Conservation (phyloP, 768 basidiomycete species). For the Amanita inopinata region DNA sequence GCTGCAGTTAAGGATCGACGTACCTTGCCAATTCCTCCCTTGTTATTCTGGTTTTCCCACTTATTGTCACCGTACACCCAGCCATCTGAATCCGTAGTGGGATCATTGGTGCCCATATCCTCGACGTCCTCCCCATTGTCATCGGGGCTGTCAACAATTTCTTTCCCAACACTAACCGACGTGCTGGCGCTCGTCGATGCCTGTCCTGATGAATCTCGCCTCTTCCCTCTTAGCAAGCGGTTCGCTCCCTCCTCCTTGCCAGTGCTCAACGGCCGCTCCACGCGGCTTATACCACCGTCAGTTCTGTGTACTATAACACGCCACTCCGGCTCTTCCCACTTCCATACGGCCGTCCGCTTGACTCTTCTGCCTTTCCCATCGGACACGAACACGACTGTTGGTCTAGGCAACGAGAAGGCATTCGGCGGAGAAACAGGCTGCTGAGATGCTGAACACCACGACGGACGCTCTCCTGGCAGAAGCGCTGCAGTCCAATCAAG, state of each 20-base stretch:
- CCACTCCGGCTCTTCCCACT: conserved; percentile 92
- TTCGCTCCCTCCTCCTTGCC: conserved; percentile 35
- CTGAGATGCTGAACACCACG: conserved; percentile 62
- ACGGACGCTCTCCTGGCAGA: conserved; percentile 81
- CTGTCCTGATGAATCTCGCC: conserved; percentile 24
- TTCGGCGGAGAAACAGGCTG: conserved; percentile 61
- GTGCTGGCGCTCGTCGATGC: too few relatives aligned
- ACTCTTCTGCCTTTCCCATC: conserved; percentile 38
- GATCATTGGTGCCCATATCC: conserved; percentile 37
- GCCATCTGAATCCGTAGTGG: conserved; percentile 72
- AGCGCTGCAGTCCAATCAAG: conserved; percentile 94
- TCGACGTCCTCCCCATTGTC: conserved; percentile 21
- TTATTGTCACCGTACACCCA: conserved; percentile 96
- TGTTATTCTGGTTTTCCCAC: conserved; percentile 71
- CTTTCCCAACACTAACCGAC: conserved; percentile 14
- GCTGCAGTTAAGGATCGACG: conserved; percentile 10
- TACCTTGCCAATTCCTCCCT: conserved; percentile 83
- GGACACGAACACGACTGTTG: conserved; percentile 47
- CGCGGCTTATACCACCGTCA: conserved; percentile 36
- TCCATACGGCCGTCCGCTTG: conserved; percentile 74
- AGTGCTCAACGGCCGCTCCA: conserved; percentile 53
- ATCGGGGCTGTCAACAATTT: conserved; percentile 18
- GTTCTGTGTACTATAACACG: conserved; percentile 59
- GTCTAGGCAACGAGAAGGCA: conserved; percentile 56
- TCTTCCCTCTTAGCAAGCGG: conserved; percentile 41